Conservation (phyloP, 768 basidiomycete species). For the Rhodotorula sphaerocarpa region DNA sequence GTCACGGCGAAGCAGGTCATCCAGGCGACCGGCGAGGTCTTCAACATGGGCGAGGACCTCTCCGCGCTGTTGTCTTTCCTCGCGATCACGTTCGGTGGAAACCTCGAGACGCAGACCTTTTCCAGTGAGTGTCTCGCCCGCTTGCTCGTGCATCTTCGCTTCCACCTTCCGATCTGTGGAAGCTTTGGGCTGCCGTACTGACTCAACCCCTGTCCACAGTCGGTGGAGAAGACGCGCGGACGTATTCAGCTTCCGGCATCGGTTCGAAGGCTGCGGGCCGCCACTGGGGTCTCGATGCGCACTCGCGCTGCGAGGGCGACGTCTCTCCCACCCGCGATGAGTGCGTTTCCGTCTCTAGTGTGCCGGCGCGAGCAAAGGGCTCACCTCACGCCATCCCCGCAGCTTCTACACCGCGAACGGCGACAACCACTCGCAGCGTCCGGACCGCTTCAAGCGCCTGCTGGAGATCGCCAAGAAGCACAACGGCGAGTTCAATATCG, state of each 20-base stretch:
- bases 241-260: neutral
- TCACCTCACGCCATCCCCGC: neutral
- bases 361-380: no score
- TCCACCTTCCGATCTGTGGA: no score
- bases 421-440: neutral
- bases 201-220: neutral
- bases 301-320: conserved; percentile 4
- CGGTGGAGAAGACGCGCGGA: conserved; percentile 4
- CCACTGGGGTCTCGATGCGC: neutral
- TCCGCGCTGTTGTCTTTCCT: neutral
- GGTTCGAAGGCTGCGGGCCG: neutral
- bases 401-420: conserved; percentile 2
- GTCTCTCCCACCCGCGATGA: neutral
- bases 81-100: neutral
- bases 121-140: neutral
- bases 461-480: neutral
- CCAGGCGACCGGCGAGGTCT: conserved; percentile 12
- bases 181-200: no score
- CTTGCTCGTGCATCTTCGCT: no score
- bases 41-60: conserved; percentile 1
- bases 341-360: neutral
- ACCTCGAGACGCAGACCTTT: neutral
- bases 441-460: neutral
- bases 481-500: neutral
- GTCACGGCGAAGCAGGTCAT: conserved; percentile 3